These are phyloP conservation scores for Aureobasidium zeae DNA, from an alignment of 2,329 filamentous ascomycete genomes.

Conservation along the genomic window DNA sequence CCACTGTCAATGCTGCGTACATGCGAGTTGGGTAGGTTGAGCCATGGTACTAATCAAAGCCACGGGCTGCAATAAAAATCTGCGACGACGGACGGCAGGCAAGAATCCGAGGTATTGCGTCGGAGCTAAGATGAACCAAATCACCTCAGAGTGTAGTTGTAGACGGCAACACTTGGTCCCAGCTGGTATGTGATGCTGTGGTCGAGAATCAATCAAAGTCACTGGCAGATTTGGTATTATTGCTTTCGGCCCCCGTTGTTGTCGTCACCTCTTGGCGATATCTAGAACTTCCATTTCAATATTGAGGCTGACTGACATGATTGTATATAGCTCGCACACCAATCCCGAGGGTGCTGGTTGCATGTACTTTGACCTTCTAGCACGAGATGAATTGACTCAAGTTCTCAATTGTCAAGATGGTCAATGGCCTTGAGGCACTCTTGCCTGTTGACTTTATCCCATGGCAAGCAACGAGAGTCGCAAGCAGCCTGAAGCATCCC, in stretches of 20 bases:
- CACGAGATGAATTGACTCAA: no score
- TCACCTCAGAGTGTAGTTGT: conserved; percentile 11
- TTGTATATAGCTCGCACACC: no score
- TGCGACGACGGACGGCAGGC: conserved; percentile 6
- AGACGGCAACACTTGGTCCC: conserved; percentile 13
- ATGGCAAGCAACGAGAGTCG: no score
- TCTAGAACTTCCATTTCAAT: no score
- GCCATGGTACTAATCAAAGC: conserved; percentile 69
- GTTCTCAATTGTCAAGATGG: no score
- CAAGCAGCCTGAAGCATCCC: no score
- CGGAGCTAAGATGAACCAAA: conserved; percentile 14
- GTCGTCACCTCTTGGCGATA: no score
- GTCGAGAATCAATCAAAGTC: conserved; percentile 1
- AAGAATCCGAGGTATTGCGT: conserved; percentile 15
- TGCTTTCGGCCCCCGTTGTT: background rate
- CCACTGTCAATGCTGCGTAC: conserved; percentile 45
- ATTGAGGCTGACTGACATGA: no score
- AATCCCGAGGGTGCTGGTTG: no score
- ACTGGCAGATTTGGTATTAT: background rate
- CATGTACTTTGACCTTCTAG: no score
- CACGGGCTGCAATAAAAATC: conserved; percentile 13
- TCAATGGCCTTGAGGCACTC: no score
- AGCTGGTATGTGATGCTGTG: conserved; percentile 14
- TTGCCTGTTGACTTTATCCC: no score
- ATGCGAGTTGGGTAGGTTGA: conserved; percentile 87